Evolutionary conservation across 2,329 filamentous ascomycete genomes (phyloP).

Genomic region (Cladosporium velox): DNA sequence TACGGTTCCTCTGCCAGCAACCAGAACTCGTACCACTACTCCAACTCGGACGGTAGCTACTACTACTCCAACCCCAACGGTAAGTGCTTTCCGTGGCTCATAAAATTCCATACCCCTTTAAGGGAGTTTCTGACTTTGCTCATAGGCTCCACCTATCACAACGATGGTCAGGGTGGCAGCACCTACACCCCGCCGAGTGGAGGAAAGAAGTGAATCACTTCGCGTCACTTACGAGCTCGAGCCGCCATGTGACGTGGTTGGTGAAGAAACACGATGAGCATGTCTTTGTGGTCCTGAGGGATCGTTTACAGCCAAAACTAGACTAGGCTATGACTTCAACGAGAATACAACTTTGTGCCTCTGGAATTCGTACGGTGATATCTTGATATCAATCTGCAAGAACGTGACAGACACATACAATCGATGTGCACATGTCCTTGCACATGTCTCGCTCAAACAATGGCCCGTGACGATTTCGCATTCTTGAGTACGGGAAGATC

Average conservation of each 20-base stretch:
- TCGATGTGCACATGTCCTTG: background rate
- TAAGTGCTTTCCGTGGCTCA: background rate
- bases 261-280: background rate
- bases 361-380: background rate
- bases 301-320: background rate
- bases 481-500: background rate
- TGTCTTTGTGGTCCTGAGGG: background rate
- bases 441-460: background rate
- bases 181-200: constrained; percentile 55
- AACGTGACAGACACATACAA: background rate
- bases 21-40: constrained; percentile 67
- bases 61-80: constrained; percentile 61
- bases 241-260: background rate
- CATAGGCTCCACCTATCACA: constrained; percentile 68
- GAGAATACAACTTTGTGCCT: background rate
- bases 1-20: constrained; percentile 60
- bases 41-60: constrained; percentile 64
- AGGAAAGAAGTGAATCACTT: constrained; percentile 3
- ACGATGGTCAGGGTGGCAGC: constrained; percentile 58
- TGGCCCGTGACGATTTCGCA: background rate
- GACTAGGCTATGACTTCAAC: background rate
- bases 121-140: background rate
- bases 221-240: background rate
- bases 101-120: background rate
- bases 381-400: background rate